Conservation (phyloP, 164 flowering plant species). For the Stephania yunnanensis region DNA sequence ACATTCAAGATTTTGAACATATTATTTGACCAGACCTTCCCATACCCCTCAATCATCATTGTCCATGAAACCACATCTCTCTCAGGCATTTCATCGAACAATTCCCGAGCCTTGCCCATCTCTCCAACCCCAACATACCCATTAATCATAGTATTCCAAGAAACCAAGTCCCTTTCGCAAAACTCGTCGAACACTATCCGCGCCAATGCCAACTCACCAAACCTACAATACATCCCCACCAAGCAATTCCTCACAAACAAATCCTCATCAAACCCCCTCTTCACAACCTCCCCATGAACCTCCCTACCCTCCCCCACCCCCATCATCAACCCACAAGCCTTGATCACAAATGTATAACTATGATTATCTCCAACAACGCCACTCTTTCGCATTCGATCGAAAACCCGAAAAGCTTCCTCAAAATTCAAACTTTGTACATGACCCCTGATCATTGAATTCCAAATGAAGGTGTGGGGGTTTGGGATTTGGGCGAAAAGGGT, state of each 20-base stretch:
- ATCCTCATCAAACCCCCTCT: conserved; percentile 28
- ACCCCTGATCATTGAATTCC: conserved; percentile 33
- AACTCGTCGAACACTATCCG: conserved; percentile 28
- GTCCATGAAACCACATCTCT: conserved; percentile 38
- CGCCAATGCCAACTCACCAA: conserved; percentile 21
- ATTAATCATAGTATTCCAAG: conserved; percentile 36
- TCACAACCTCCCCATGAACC: conserved; percentile 36
- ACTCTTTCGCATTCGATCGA: conserved; percentile 17
- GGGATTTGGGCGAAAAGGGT: conserved; percentile 18
- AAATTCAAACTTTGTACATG: conserved; percentile 20
- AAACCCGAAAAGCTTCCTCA: conserved; percentile 18
- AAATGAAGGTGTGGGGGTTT: conserved; percentile 25
- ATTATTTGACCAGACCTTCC: conserved; percentile 27
- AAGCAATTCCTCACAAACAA: conserved; percentile 33
- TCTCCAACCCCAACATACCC: conserved; percentile 27
- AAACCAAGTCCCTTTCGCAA: conserved; percentile 31
- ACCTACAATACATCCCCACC: conserved; percentile 37
- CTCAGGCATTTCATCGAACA: conserved; percentile 41
- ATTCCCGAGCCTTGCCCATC: conserved; percentile 25
- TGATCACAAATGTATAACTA: conserved; percentile 36
- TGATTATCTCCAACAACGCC: conserved; percentile 23
- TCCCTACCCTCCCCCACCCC: conserved; percentile 24
- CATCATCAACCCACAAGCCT: conserved; percentile 30
- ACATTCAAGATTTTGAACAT: not conserved
- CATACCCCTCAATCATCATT: conserved; percentile 45